Evolutionary conservation across 2,329 filamentous ascomycete genomes (phyloP).

Genomic region (Aspergillus pseudonomiae): DNA sequence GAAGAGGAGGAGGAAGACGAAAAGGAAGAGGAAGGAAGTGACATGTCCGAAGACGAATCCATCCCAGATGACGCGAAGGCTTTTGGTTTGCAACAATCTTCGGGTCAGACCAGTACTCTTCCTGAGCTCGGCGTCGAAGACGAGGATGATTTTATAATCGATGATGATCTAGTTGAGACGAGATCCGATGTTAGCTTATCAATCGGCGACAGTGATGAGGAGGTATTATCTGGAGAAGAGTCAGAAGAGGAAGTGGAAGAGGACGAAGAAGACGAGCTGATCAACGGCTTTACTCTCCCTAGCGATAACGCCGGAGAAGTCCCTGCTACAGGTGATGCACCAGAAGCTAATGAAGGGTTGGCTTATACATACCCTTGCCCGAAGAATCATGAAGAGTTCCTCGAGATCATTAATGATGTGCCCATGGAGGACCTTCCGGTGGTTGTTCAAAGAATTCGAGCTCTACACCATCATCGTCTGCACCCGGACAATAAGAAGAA

Average conservation of each 20-base stretch:
- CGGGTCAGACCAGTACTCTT: conserved; percentile 38
- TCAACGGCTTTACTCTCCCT: conserved; percentile 63
- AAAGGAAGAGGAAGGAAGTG: conserved; percentile 39
- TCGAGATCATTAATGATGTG: conserved; percentile 65
- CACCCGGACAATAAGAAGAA: conserved; percentile 82
- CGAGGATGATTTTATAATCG: conserved; percentile 90
- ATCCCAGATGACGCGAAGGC: conserved; percentile 60
- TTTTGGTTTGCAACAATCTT: conserved; percentile 63
- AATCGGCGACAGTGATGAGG: conserved; percentile 51
- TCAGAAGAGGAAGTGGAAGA: conserved; percentile 56
- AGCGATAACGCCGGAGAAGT: conserved; percentile 20
- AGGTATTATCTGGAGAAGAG: conserved; percentile 61
- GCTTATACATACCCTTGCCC: conserved; percentile 89
- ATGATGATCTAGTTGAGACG: conserved; percentile 84
- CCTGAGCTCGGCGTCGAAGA: conserved; percentile 74
- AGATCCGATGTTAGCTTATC: conserved; percentile 61
- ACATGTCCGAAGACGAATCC: conserved; percentile 52
- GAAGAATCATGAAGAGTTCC: conserved; percentile 72
- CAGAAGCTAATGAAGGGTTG: conserved; percentile 55
- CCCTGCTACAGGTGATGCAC: conserved; percentile 44
- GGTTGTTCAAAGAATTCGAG: conserved; percentile 85
- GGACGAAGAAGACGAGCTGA: conserved; percentile 69
- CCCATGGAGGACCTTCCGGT: conserved; percentile 69
- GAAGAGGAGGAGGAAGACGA: conserved; percentile 53
- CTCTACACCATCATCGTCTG: conserved; percentile 88